Evolutionary conservation across 192 early-diverging fungal genomes (phyloP), one percentile per base, ranked within the genome.

Genomic region (Mortierella hygrophila): DNA sequence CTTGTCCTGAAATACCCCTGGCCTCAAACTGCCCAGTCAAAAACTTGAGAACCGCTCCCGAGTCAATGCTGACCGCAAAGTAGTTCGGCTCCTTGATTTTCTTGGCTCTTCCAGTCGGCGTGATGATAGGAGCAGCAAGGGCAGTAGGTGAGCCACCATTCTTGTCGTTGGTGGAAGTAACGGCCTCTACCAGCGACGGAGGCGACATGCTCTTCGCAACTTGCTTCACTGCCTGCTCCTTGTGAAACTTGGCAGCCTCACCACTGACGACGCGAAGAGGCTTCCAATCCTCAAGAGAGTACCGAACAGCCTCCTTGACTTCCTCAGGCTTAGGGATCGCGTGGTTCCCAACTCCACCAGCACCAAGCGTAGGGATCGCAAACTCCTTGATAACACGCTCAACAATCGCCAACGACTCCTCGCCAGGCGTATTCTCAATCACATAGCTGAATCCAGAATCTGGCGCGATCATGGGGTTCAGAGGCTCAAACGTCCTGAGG

Each of bases 371-470:
- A 1, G 83, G 74, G 81, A 91, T 70, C 84, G 82, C 49, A 77
- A 90, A 83, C 44, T 82, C 77, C 40, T 93, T 80, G 20, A 93
- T 77, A 15, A 89, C 82, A 6, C 70, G 69, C 3, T 81, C 47
- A n/a, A 97, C 85, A 72, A 92, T 75, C 42, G 16, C 90, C 26
- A 78, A 57, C 7, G 83, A 54, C 13, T 93, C 88, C 29, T 90
- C 89, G 13, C 89, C 92, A 49, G 90, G 49, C 20, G 90, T 90
- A 70, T 94, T 82, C 70, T 92, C 89, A 29, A 97, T 87, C 3
- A 95, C 90, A 26, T 89, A 76, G 46, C 91, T 90, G 60, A 96
- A 91, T 21, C 88, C 65, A 1, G 82, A 60, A 60, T 96, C 95
- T 0, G 88, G 87, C 7, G 76, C 81, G 8, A 88, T 74, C 38